Conservation (phyloP, 129 eudicot species). For the Centaurea solstitialis region DNA sequence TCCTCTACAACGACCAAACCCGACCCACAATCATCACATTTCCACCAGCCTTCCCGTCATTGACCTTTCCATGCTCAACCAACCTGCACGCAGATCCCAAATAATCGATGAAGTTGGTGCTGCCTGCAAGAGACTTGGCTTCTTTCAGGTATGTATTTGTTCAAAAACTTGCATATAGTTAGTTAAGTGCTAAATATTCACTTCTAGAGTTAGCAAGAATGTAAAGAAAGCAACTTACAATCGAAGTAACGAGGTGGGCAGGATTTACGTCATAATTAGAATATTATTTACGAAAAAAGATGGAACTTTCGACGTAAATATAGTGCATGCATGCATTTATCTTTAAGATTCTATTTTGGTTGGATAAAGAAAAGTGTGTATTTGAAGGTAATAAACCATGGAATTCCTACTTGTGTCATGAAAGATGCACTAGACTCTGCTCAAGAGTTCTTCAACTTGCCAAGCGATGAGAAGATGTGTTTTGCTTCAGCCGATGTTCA, state of each 20-base stretch:
- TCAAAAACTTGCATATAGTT: not conserved
- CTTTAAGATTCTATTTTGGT: not conserved
- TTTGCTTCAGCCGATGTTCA: conserved; percentile 44
- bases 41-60: conserved; percentile 43
- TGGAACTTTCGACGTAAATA: not conserved
- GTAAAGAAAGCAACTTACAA: conserved; percentile 13
- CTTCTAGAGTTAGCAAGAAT: not conserved
- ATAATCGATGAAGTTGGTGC: conserved; percentile 35
- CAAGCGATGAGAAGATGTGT: conserved; percentile 48
- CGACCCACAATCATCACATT: conserved; percentile 2
- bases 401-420: conserved; percentile 40
- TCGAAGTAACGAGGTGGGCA: not conserved
- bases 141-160: conserved; percentile 54
- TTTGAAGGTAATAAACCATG: conserved; percentile 63
- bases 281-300: not conserved
- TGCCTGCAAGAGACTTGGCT: conserved; percentile 68
- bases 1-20: conserved; percentile 44
- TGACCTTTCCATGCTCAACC: conserved; percentile 45
- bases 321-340: conserved; percentile 10
- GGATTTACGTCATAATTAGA: conserved; percentile 3
- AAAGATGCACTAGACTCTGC: conserved; percentile 50
- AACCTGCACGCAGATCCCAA: conserved; percentile 41
- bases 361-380: not conserved
- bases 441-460: conserved; percentile 42
- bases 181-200: not conserved